Evolutionary conservation across 805 yeast species (phyloP).

Genomic region (Metschnikowia cerradonensis): DNA sequence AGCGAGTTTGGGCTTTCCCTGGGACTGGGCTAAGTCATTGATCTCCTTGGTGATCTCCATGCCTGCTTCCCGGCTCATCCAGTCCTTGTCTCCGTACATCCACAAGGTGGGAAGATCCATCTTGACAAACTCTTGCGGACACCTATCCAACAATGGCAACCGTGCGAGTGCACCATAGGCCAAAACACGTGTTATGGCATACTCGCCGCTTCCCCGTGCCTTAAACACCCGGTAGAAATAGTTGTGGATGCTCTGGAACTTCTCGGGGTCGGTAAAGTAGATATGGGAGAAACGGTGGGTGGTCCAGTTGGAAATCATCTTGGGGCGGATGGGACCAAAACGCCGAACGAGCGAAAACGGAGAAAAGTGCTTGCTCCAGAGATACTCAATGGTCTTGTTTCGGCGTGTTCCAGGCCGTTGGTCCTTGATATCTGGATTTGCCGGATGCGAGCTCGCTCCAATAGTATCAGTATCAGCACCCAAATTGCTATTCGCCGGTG

Average conservation of each 20-base stretch:
- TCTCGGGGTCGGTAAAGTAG: conserved; percentile 27
- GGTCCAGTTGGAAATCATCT: conserved; percentile 52
- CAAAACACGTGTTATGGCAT: conserved; percentile 54
- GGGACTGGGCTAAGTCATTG: conserved; percentile 11
- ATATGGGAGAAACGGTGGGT: conserved; percentile 42
- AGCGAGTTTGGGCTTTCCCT: conserved; percentile 11
- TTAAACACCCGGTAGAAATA: conserved; percentile 53
- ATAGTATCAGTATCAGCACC: not conserved
- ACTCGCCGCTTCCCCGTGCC: conserved; percentile 61
- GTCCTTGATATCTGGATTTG: not conserved
- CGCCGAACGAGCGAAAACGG: conserved; percentile 51
- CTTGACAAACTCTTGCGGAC: conserved; percentile 39
- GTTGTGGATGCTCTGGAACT: conserved; percentile 44
- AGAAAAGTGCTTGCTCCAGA: conserved; percentile 54
- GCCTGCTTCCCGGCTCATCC: conserved; percentile 70
- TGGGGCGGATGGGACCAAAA: conserved; percentile 53
- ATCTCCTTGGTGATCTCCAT: conserved; percentile 23
- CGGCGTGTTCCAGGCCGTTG: conserved; percentile 9
- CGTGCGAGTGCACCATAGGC: conserved; percentile 58
- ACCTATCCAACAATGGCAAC: conserved; percentile 53
- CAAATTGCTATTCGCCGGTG: not conserved
- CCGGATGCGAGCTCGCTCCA: not conserved
- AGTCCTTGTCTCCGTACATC: conserved; percentile 65
- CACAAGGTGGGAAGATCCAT: conserved; percentile 47
- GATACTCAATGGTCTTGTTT: conserved; percentile 26